A percentile compares a stretch with the other conserved stretches of the same genome.
Conservation (phyloP, 306 rosid species). For the Prunus kanzakura region DNA sequence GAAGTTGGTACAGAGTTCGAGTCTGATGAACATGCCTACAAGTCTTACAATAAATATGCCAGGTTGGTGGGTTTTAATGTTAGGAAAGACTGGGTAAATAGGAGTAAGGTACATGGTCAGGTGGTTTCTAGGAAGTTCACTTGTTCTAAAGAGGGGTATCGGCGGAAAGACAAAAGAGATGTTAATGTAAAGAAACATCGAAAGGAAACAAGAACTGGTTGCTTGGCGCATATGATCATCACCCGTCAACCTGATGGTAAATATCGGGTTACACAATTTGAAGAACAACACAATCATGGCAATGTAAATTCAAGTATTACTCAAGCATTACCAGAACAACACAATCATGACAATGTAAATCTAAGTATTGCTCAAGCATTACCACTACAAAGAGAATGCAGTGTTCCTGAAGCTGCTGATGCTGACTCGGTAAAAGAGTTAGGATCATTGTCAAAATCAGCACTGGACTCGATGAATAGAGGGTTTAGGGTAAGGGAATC, state of each 20-base stretch:
- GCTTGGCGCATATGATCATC: constrained; percentile 64
- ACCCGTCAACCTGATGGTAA: constrained; percentile 57
- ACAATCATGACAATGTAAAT: constrained; percentile 55
- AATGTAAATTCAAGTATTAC: constrained; percentile 27
- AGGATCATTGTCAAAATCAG: constrained; percentile 33
- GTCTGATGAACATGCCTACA: constrained; percentile 63
- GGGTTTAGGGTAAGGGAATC: constrained; percentile 33
- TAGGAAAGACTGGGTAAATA: constrained; percentile 71
- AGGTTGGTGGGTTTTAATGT: constrained; percentile 54
- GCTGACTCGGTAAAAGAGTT: constrained; percentile 26
- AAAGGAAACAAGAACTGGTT: constrained; percentile 73
- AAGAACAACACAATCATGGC: constrained; percentile 65
- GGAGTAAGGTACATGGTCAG: constrained; percentile 67
- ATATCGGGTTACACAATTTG: constrained; percentile 59
- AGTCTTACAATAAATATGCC: constrained; percentile 53
- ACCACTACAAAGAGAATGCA: constrained; percentile 32
- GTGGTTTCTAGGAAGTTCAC: constrained; percentile 75
- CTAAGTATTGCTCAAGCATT: constrained; percentile 23
- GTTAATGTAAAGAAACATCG: constrained; percentile 53
- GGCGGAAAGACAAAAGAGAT: constrained; percentile 54
- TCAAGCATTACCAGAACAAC: constrained; percentile 29
- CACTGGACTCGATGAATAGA: constrained; percentile 30
- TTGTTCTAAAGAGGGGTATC: constrained; percentile 65
- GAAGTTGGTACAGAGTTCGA: constrained; percentile 49
- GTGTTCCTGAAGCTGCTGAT: constrained; percentile 34